These are phyloP conservation scores for Ceratocystis colombiana DNA, from an alignment of 2,329 filamentous ascomycete genomes.

Conservation along the genomic window DNA sequence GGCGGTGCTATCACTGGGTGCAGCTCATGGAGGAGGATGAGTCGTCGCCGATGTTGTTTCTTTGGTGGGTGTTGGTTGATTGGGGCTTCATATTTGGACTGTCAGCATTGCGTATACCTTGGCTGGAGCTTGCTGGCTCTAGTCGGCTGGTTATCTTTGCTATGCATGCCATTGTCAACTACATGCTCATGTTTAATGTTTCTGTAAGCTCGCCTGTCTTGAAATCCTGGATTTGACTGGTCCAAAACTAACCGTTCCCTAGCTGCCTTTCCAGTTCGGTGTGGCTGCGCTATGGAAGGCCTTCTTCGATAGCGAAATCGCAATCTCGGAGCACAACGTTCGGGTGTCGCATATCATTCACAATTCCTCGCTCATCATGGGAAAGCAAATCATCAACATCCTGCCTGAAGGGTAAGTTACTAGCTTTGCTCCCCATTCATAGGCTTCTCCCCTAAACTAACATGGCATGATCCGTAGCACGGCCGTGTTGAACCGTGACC, in stretches of 20 bases:
- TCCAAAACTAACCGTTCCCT: conserved; percentile 12
- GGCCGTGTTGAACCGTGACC: conserved; percentile 74
- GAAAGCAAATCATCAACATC: conserved; percentile 95
- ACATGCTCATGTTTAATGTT: conserved; percentile 86
- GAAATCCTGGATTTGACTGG: not conserved
- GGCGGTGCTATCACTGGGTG: conserved; percentile 80
- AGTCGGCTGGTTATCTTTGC: conserved; percentile 62
- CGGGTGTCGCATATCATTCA: conserved; percentile 80
- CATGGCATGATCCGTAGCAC: conserved; percentile 42
- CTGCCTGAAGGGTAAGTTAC: conserved; percentile 67
- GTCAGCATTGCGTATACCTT: conserved; percentile 82
- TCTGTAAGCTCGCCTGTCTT: conserved; percentile 44
- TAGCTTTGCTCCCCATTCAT: conserved; percentile 18
- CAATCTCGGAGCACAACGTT: conserved; percentile 86
- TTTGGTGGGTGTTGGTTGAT: conserved; percentile 90
- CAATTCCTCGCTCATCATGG: conserved; percentile 86
- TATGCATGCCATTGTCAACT: conserved; percentile 62
- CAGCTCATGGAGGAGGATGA: conserved; percentile 68
- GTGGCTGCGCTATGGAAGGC: conserved; percentile 64
- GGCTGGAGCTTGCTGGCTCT: conserved; percentile 80
- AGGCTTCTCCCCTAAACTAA: conserved; percentile 29
- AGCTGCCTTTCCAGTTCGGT: conserved; percentile 66
- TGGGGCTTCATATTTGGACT: conserved; percentile 77
- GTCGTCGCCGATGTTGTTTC: conserved; percentile 78
- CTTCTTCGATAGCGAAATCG: conserved; percentile 84